Percentiles rank a stretch among this genome's conserved stretches.
These are phyloP conservation scores for Leucaena leucocephala DNA, from an alignment of 306 rosid species.

Conservation along the genomic window DNA sequence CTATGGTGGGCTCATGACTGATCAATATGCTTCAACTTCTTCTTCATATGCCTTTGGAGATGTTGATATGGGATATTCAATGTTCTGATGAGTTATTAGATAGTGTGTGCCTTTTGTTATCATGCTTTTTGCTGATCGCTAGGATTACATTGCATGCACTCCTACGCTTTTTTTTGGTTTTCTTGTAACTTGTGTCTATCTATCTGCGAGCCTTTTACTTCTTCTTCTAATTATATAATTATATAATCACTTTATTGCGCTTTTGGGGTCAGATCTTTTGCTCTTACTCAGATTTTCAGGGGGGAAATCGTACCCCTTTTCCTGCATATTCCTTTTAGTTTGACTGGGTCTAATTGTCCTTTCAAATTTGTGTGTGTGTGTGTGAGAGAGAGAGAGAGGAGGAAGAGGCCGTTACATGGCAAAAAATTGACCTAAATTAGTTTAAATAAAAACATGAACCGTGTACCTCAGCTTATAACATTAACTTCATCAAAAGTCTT, in stretches of 20 bases:
- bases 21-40: conserved; percentile 40
- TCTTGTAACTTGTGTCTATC: conserved; percentile 50
- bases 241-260: conserved; percentile 46
- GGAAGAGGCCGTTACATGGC: not conserved
- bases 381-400: not conserved
- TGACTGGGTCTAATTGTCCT: not conserved
- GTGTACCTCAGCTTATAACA: too few species aligned
- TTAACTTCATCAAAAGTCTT: too few species aligned
- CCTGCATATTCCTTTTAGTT: not conserved
- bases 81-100: conserved; percentile 32
- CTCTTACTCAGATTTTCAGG: conserved; percentile 7
- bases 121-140: conserved; percentile 27
- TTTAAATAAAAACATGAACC: not conserved
- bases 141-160: conserved; percentile 55
- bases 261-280: conserved; percentile 36
- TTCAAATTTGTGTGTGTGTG: not conserved
- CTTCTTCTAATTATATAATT: conserved; percentile 40
- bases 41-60: conserved; percentile 63
- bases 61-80: conserved; percentile 67
- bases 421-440: not conserved
- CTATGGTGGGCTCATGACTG: conserved; percentile 51
- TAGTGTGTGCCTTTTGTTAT: conserved; percentile 21
- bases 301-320: not conserved
- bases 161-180: conserved; percentile 26
- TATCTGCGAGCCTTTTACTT: conserved; percentile 34